Conservation (phyloP, 495 filamentous ascomycete species). For the Penicillium bialowiezense region DNA sequence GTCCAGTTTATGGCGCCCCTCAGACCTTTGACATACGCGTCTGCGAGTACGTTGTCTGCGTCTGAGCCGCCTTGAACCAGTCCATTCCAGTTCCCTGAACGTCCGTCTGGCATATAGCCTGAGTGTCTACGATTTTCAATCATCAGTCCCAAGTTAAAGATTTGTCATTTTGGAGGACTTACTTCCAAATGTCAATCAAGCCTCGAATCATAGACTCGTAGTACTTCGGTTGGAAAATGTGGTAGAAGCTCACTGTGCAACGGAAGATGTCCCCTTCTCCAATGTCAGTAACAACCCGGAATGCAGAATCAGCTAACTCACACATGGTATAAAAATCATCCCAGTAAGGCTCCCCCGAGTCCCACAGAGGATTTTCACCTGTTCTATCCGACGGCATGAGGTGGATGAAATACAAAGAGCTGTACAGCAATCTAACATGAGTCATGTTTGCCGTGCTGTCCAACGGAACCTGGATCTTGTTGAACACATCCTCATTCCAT, state of each 20-base stretch:
- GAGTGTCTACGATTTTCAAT: constrained; percentile 33
- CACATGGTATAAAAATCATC: constrained; percentile 53
- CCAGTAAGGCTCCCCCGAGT: constrained; percentile 65
- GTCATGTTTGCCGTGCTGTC: constrained; percentile 52
- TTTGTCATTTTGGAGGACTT: constrained; percentile 15
- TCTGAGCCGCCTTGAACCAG: constrained; percentile 73
- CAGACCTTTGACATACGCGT: constrained; percentile 42
- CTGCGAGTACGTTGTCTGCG: constrained; percentile 47
- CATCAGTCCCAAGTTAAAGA: not conserved
- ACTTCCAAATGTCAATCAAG: constrained; percentile 41
- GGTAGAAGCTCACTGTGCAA: constrained; percentile 54
- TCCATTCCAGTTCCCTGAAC: constrained; percentile 61
- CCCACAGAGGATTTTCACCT: constrained; percentile 69
- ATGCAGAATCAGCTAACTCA: constrained; percentile 10
- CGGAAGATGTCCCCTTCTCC: constrained; percentile 39
- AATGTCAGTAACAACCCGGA: constrained; percentile 12
- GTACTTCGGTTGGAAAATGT: constrained; percentile 61
- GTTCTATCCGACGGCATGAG: constrained; percentile 71
- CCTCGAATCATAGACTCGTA: constrained; percentile 64
- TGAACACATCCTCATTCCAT: constrained; percentile 62
- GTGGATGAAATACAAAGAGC: constrained; percentile 66
- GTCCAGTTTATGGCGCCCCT: constrained; percentile 50
- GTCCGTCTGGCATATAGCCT: constrained; percentile 56
- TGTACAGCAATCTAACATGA: constrained; percentile 64
- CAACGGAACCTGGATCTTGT: constrained; percentile 54